Evolutionary conservation across 768 basidiomycete genomes (phyloP), one percentile per base, ranked within the genome.

Genomic region (Thelephora aurantiotincta): DNA sequence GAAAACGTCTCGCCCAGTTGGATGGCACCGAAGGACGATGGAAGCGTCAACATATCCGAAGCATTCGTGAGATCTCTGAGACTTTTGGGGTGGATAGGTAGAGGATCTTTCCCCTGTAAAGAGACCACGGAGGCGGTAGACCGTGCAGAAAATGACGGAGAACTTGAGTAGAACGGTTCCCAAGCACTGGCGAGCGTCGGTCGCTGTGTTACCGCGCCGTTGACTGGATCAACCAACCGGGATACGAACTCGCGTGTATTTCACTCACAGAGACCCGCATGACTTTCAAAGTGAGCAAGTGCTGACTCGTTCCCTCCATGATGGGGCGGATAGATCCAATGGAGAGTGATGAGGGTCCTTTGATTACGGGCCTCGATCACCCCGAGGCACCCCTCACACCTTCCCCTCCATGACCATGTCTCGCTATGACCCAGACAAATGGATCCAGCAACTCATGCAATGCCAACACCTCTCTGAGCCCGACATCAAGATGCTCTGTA

Each of bases 401-500:
- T 22, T 41, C 20, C 11, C 16, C 20, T 4, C 20, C 11, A 22
- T 11, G 20, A n/a, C 22, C 6, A 67, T 68, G 67, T 48, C 60
- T 11, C 37, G 48, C 6, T 65, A 68, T 55, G 60, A 72, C 56
- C 78, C 81, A 48, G 81, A 80, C 67, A 78, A 75, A 67, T 96
- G 93, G 82, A 91, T 97, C 57, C 74, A 77, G 22, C 87, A 91
- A 57, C 80, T 98, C 50, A 80, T 80, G 68, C 65, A 75, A 54
- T 96, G 92, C 69, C 76, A 82, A 52, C 82, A 89, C 55, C 83
- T 99, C 45, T 76, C 87, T 13, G 96, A 99, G 66, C 61, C 76
- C 11, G 89, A 94, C 54, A 96, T 99, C 78, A 94, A 92, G 61
- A 68, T 81, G 37, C 79, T 99, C 44, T 98, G 94, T 70, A 77